Evolutionary conservation across 2,329 filamentous ascomycete genomes (phyloP).

Genomic region (Ramularia endophylla): DNA sequence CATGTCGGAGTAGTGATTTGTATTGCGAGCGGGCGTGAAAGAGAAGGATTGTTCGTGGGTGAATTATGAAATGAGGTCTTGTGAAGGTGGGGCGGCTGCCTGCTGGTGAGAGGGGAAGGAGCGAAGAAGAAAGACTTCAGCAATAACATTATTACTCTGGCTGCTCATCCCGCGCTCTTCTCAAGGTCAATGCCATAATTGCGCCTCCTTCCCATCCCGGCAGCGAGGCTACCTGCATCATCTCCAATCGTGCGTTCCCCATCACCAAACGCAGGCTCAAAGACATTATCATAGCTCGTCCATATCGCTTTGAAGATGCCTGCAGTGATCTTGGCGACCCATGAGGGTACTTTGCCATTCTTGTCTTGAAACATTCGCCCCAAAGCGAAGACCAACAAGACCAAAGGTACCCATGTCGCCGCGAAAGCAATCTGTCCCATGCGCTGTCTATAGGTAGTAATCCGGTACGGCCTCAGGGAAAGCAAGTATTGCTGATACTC

Average conservation of each 20-base stretch:
- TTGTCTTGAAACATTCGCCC: constrained; percentile 53
- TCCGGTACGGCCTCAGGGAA: constrained; percentile 61
- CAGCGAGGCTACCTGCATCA: constrained; percentile 52
- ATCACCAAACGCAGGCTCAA: constrained; percentile 70
- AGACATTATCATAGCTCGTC: constrained; percentile 58
- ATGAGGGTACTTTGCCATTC: constrained; percentile 61
- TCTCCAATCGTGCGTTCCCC: constrained; percentile 61
- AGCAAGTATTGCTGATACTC: constrained; percentile 72
- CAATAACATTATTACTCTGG: no score
- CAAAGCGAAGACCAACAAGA: constrained; percentile 50
- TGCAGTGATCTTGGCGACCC: constrained; percentile 53
- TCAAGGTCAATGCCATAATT: constrained; percentile 14
- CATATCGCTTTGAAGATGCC: constrained; percentile 55
- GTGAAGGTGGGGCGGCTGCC: background rate
- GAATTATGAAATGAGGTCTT: background rate
- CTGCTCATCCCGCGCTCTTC: background rate
- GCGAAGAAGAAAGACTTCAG: no score
- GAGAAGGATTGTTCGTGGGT: background rate
- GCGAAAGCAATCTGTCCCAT: constrained; percentile 61
- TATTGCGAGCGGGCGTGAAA: background rate
- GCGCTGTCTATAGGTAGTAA: constrained; percentile 61
- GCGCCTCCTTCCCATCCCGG: constrained; percentile 67
- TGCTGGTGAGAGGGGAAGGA: background rate
- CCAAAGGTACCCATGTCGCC: constrained; percentile 51
- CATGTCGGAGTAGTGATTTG: constrained; percentile 1